A percentile compares a stretch with the other conserved stretches of the same genome.
Conservation (phyloP, 495 filamentous ascomycete species). For the Lindgomyces ingoldianus region DNA sequence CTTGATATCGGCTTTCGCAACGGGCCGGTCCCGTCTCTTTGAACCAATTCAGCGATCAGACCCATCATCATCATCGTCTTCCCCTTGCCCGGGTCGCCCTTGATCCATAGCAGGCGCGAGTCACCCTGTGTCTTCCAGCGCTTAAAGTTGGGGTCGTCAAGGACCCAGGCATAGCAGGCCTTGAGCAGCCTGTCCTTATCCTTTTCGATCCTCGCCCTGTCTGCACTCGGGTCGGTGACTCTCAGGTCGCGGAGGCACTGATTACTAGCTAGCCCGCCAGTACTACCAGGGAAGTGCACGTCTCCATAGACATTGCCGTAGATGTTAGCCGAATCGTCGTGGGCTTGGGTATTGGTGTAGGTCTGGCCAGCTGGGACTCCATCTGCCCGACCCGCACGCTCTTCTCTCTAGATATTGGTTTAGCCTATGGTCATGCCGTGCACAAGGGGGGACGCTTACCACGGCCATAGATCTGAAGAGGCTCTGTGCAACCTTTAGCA, state of each 20-base stretch:
- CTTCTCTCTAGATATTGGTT: too few species aligned
- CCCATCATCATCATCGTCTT: conserved; percentile 43
- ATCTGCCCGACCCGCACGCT: too few species aligned
- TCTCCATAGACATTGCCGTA: too few species aligned
- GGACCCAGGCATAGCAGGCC: conserved; percentile 50
- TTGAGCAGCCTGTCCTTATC: conserved; percentile 48
- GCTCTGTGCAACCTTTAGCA: too few species aligned
- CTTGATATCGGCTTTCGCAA: conserved; percentile 1
- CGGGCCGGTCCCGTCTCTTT: conserved; percentile 1
- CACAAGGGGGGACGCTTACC: too few species aligned
- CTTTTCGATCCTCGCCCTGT: conserved; percentile 47
- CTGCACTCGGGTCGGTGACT: conserved; percentile 31
- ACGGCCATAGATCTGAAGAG: too few species aligned
- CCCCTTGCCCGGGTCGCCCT: conserved; percentile 44
- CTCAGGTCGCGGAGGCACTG: conserved; percentile 19
- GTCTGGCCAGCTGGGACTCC: too few species aligned
- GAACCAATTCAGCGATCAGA: conserved; percentile 12
- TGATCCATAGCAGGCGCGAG: conserved; percentile 51
- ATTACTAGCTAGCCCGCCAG: neutral
- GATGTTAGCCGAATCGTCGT: too few species aligned
- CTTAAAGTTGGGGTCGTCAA: conserved; percentile 46
- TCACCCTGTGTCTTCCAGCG: conserved; percentile 41
- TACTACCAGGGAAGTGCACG: too few species aligned
- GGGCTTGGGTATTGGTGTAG: too few species aligned
- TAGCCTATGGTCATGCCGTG: too few species aligned